Base-by-base conservation (phyloP, 2,329 filamentous ascomycete species). In the Dactylonectria estremocensis region DNA sequence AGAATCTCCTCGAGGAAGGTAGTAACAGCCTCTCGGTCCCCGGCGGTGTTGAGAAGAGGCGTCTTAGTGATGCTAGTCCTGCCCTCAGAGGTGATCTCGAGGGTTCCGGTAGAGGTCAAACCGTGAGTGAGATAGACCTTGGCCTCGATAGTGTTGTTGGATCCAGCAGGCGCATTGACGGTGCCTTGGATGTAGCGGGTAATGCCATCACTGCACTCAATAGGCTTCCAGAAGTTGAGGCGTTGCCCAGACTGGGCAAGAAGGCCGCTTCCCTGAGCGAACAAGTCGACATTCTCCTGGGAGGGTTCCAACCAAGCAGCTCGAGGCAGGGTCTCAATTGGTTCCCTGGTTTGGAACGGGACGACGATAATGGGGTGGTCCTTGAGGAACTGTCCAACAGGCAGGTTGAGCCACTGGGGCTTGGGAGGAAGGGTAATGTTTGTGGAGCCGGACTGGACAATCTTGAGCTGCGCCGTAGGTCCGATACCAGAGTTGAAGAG, bases 401-500 rank as follows among this genome's bases (percentile, higher is more conserved):
- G 88, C 2, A 89, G 82, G n/a, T 85, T 79, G 62, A 90, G 88
- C 88, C 88, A 90, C n/a, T 85, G 77, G 31, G 77, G 79, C 68
- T 82, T 78, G 14, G 81, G 77, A 48, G 88, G 84, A 82, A 90
- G 88, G 6, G 81, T 83, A 9, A 83, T 72, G 0, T 84, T 85
- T 67, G 89, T 87, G 1, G 85, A 87, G 53, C 74, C 77, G 49
- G 84, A 68, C 20, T 66, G 43, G 18, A 75, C 87, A 7, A 88
- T 77, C 18, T 82, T 75, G 28, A 90, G 81, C 74, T 92, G 82
- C 82, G 88, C 84, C 81, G 80, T 80, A n/a, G 90, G 90, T 16
- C 91, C 92, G 70, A 92, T 93, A 72, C 91, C 83, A 49, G 78
- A 78, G 79, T 69, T 74, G 80, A 92, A 85, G 7, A 93, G 84